Base-by-base conservation (phyloP, 2,329 filamentous ascomycete genomes). In the Aspergillus caelatus region DNA sequence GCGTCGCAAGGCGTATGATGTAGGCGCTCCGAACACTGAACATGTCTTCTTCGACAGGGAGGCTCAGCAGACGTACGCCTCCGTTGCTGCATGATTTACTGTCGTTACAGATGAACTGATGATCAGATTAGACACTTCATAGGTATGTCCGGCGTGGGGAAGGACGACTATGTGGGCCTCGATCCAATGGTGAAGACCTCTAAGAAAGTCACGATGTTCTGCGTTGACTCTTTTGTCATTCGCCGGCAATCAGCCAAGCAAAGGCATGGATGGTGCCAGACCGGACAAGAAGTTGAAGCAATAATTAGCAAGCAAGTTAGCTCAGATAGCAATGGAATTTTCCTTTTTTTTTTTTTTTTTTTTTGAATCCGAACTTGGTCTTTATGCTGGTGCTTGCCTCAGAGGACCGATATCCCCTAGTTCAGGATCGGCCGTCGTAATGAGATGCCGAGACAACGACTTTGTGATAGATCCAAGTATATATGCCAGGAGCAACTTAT, bases 341-440 rank as follows among this genome's bases (percentile, higher is more conserved):
- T n/a, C n/a, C n/a, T n/a, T n/a, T n/a, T n/a, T n/a, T 36, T 11
- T 1, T 14, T 1, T 14, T 12, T 36, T 11, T 1, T 14, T 1
- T 14, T 12, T 12, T 14, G 12, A 36, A 14, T 14, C 34, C 0
- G 34, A 14, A 14, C 34, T 0, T 36, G 10, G 14, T 12, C 34
- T 16, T 36, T 36, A 0, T 16, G 34, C 34, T 36, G 10, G 34
- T 36, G 12, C 3, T 6, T 16, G 5, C 10, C 14, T 36, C 11
- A 12, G 34, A 36, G 12, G 14, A 36, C 34, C 34, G 34, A 16
- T 36, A 36, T 36, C 0, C 11, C 34, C 34, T 5, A 0, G 34
- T 14, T 12, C 34, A 36, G 5, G 3, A 36, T 36, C 4, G 12
- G 12, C 4, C 11, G 12, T 36, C 23, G 5, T 36, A 12, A 1